phyloP scores from a whole-genome alignment of 805 yeast species.

The Ogataea paraovalis region DNA sequence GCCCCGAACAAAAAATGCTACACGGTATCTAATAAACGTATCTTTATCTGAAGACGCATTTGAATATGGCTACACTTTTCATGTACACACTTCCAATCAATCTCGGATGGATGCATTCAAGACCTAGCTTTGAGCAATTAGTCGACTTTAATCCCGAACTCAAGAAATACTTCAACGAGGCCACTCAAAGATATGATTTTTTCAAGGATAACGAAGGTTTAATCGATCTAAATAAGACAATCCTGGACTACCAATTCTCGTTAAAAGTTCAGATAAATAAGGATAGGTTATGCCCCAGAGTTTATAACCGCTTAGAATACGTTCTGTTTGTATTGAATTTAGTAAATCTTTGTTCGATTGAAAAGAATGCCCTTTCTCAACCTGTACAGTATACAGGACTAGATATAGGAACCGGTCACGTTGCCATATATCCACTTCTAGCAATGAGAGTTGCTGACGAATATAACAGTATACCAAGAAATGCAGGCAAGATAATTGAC shows the following conservation, averaged over 20 bases:
- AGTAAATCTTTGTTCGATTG: background rate
- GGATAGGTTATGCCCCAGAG: constrained; percentile 30
- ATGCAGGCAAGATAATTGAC: background rate
- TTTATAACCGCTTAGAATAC: constrained; percentile 29
- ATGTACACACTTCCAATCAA: no score
- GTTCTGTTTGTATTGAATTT: constrained; percentile 18
- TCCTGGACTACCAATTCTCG: constrained; percentile 15
- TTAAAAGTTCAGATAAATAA: constrained; percentile 14
- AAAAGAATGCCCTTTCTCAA: background rate
- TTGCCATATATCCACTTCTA: constrained; percentile 44
- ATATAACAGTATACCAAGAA: constrained; percentile 16
- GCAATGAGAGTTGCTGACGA: constrained; percentile 20
- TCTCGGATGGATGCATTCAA: constrained; percentile 1
- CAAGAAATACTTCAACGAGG: constrained; percentile 8
- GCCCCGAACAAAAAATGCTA: no score
- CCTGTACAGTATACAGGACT: constrained; percentile 22
- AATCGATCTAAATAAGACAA: constrained; percentile 17
- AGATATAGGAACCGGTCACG: constrained; percentile 50
- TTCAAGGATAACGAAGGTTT: constrained; percentile 22
- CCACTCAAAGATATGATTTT: constrained; percentile 12
- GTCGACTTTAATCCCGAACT: constrained; percentile 16
- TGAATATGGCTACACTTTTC: no score
- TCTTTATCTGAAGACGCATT: no score
- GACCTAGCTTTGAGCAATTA: constrained; percentile 12
- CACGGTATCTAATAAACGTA: no score